Evolutionary conservation across 495 filamentous ascomycete genomes (phyloP), one percentile per base, ranked within the genome.

Genomic region (Annulohypoxylon nitens): DNA sequence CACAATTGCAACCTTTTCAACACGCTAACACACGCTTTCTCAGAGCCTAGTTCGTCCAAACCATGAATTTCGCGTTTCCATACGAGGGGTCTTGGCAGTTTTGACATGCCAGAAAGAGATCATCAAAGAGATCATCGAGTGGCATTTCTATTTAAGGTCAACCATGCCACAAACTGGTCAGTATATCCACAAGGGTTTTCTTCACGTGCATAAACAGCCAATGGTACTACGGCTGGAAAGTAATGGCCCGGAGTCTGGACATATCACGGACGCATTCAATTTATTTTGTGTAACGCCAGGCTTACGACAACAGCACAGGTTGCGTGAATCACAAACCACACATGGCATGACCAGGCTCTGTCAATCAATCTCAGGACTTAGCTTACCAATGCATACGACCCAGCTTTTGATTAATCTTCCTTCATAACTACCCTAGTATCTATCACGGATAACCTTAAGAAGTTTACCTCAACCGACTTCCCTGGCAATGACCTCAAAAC

Each of bases 251-350:
- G 12, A 20, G 33, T 33, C 33, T n/a, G n/a, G 53, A 30, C 53
- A 37, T 37, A 57, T 57, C 53, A 37, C 53, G 16, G 53, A 36
- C 20, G 53, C 53, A 57, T 37, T 57, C 53, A 57, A 57, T 57
- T 37, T 57, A 57, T 20, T 37, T 4, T 3, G 53, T 57, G 53
- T 37, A 36, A 57, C 53, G 9, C 53, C 53, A 37, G 6, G 53
- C 53, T 57, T 34, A 57, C 53, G 30, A 57, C 53, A 57, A n/a
- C 53, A 7, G 18, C 48, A 12, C 25, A 30, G 30, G 30, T 6
- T 30, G 30, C 5, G 30, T 30, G 30, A 33, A 37, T 10, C 53
- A 4, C 10, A n/a, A 57, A 36, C 26, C 14, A 36, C 51, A 16
- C 34, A 36, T 30, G 14, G 34, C 26, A 16, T 55, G 34, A 7